Evolutionary conservation across 495 filamentous ascomycete genomes (phyloP).

Genomic region (Physcia stellaris): DNA sequence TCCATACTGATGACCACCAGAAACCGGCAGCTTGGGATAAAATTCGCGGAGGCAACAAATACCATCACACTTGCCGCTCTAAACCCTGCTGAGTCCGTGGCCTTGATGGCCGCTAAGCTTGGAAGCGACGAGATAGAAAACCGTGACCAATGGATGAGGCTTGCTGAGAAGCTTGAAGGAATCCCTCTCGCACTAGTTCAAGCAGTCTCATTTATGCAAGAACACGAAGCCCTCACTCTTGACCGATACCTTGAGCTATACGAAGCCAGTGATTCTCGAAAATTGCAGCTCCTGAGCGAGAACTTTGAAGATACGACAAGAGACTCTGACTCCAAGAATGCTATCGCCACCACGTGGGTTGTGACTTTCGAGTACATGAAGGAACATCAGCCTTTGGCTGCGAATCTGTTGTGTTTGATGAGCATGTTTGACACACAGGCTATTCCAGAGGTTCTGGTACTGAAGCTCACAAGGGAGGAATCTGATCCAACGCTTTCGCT

Average conservation of each 20-base stretch:
- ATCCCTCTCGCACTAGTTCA: slow-evolving; percentile 1
- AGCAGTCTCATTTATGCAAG: neutral
- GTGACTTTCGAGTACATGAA: neutral
- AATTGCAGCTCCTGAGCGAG: neutral
- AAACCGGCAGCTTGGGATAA: neutral
- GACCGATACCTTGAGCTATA: too few relatives aligned
- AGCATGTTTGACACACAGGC: slow-evolving; percentile 3
- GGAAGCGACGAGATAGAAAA: neutral
- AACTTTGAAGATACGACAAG: neutral
- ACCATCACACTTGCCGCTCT: neutral
- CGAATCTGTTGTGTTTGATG: slow-evolving; percentile 2
- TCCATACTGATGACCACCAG: slow-evolving; percentile 1
- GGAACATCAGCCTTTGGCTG: neutral
- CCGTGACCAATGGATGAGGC: neutral
- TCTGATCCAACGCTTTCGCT: too few relatives aligned
- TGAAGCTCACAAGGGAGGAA: neutral
- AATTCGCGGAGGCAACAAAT: neutral
- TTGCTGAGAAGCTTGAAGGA: neutral
- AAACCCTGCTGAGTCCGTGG: neutral
- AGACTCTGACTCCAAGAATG: neutral
- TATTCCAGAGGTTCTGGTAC: neutral
- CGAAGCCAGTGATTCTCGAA: neutral
- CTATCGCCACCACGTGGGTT: neutral
- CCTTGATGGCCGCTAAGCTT: neutral
- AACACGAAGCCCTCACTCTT: too few relatives aligned